A percentile compares a stretch with the other conserved stretches of the same genome.
Conservation (phyloP, 78 protist genomes). For the Paulinella micropora region DNA sequence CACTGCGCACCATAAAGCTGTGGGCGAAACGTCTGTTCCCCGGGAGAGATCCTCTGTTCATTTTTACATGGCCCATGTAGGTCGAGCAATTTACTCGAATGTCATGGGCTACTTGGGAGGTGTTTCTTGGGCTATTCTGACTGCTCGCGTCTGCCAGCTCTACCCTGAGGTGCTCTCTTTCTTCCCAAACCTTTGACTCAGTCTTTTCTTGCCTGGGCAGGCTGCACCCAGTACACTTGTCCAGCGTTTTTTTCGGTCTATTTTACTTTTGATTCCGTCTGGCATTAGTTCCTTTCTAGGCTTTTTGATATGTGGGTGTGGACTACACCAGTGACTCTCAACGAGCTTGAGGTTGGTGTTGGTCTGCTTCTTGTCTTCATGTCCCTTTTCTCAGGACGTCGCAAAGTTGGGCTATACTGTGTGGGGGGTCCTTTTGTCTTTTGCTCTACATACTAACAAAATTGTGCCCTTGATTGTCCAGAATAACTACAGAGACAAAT, state of each 20-base stretch:
- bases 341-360: neutral
- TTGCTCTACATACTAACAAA: neutral
- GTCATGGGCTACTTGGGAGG: conserved; percentile 84
- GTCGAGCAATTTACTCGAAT: too few relatives aligned
- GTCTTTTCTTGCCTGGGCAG: too few relatives aligned
- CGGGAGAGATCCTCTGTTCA: neutral
- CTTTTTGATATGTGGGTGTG: neutral
- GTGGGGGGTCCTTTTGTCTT: neutral
- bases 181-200: too few relatives aligned
- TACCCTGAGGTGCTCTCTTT: conserved; percentile 89
- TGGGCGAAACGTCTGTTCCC: conserved; percentile 78
- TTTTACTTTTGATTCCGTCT: conserved; percentile 43
- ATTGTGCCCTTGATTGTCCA: neutral
- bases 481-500: conserved; percentile 2
- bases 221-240: conserved; percentile 58
- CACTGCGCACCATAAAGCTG: conserved; percentile 67
- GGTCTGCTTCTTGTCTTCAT: neutral
- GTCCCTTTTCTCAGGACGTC: neutral
- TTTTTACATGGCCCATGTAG: neutral
- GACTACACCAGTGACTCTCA: neutral
- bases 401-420: neutral
- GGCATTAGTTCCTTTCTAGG: neutral
- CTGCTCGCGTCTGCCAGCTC: conserved; percentile 79
- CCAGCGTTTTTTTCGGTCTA: conserved; percentile 65
- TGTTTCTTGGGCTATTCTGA: conserved; percentile 78